Conservation (phyloP, 257 asterid species). For the Lantana camara region DNA sequence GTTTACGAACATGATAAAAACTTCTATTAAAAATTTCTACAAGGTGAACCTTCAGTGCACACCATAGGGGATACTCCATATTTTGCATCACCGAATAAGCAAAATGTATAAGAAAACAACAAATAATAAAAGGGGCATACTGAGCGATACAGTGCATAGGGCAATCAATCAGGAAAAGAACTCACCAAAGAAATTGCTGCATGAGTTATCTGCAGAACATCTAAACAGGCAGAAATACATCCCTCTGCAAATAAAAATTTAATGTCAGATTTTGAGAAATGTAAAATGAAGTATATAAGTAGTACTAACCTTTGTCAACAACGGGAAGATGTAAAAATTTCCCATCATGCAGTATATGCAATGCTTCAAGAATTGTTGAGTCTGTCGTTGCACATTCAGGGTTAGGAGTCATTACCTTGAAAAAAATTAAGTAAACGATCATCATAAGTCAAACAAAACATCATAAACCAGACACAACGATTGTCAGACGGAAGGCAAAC, state of each 20-base stretch:
- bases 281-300: conserved; percentile 18
- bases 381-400: conserved; percentile 85
- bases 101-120: not conserved
- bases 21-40: too few species aligned
- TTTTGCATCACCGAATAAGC: not conserved
- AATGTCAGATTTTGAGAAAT: not conserved
- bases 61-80: too few species aligned
- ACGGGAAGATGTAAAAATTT: conserved; percentile 91
- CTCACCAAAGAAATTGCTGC: conserved; percentile 89
- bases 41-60: too few species aligned
- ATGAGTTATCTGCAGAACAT: conserved; percentile 92
- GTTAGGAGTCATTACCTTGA: conserved; percentile 85
- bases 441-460: conserved; percentile 27
- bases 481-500: conserved; percentile 37
- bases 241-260: conserved; percentile 73
- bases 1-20: too few species aligned
- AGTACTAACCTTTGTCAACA: conserved; percentile 69
- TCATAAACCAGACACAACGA: conserved; percentile 14
- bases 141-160: too few species aligned
- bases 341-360: conserved; percentile 93
- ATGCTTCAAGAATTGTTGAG: conserved; percentile 83
- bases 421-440: conserved; percentile 17
- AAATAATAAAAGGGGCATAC: not conserved
- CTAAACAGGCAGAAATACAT: conserved; percentile 62
- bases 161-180: conserved; percentile 17